Evolutionary conservation across 352 stramenopile species (phyloP).

Genomic region (Phytophthora crassamura): DNA sequence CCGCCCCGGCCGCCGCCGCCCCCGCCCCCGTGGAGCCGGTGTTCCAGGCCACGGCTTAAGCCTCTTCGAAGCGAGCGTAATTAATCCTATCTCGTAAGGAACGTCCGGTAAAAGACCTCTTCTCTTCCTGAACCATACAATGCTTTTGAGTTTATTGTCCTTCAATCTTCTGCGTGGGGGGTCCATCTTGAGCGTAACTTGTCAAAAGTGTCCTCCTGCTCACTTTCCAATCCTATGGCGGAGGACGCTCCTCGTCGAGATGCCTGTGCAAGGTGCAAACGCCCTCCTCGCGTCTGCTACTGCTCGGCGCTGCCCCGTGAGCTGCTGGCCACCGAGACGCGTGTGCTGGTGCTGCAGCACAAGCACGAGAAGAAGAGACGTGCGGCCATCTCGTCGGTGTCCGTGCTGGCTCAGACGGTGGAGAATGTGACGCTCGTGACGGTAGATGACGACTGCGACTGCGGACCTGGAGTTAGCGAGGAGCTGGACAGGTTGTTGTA

Average conservation of each 20-base stretch:
- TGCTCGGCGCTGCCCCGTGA: conserved; percentile 48
- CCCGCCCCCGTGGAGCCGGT: conserved; percentile 47
- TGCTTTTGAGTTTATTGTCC: not conserved
- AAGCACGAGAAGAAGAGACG: conserved; percentile 59
- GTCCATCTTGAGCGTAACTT: no score
- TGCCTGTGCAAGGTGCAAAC: conserved; percentile 49
- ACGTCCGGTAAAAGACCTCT: conserved; percentile 31
- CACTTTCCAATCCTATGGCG: conserved; percentile 19
- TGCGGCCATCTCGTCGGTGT: conserved; percentile 71
- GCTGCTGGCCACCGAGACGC: conserved; percentile 40
- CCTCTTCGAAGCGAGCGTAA: conserved; percentile 14
- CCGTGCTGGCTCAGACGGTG: conserved; percentile 63
- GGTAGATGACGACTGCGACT: conserved; percentile 41
- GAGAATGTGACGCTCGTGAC: conserved; percentile 44
- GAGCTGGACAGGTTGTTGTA: conserved; percentile 49
- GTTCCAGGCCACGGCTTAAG: conserved; percentile 67
- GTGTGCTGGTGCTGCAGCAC: conserved; percentile 74
- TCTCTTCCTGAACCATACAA: conserved; percentile 44
- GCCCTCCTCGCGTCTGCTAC: conserved; percentile 65
- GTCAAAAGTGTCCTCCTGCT: not conserved
- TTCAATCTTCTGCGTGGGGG: not conserved
- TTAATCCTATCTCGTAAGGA: conserved; percentile 40
- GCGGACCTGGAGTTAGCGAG: conserved; percentile 18
- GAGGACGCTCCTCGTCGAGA: conserved; percentile 29
- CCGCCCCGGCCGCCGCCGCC: conserved; percentile 31